These are phyloP conservation scores for Elaphomyces granulatus DNA, from an alignment of 495 filamentous ascomycete genomes.

Conservation along the genomic window DNA sequence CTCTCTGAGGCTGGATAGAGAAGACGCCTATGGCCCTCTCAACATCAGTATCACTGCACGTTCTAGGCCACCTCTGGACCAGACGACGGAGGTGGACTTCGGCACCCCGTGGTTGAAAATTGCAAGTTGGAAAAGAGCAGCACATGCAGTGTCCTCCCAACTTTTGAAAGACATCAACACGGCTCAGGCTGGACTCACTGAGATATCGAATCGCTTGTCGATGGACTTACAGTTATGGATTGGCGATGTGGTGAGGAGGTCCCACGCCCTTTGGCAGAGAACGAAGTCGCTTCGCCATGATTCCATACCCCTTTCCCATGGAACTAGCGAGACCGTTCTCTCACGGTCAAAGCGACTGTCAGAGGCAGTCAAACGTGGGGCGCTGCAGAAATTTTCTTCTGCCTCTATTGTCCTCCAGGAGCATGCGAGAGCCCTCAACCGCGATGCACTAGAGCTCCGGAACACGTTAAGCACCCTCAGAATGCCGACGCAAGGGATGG, in stretches of 20 bases:
- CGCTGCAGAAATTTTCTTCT: constrained; percentile 22
- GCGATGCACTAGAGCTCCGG: constrained; percentile 17
- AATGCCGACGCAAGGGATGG: constrained; percentile 6
- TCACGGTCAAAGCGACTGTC: constrained; percentile 27
- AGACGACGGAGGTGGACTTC: constrained; percentile 42
- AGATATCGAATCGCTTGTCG: constrained; percentile 31
- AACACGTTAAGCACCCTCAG: constrained; percentile 17
- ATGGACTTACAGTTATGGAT: constrained; percentile 36
- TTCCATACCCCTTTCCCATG: constrained; percentile 10
- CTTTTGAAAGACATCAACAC: constrained; percentile 29
- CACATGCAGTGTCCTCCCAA: constrained; percentile 26
- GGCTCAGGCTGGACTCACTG: constrained; percentile 28
- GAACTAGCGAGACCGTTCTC: constrained; percentile 16
- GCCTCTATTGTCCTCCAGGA: constrained; percentile 20
- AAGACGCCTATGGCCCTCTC: constrained; percentile 43
- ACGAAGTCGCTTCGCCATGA: constrained; percentile 18
- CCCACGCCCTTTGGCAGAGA: constrained; percentile 23
- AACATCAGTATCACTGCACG: constrained; percentile 41
- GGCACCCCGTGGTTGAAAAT: constrained; percentile 49
- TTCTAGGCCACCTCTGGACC: constrained; percentile 36
- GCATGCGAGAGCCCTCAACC: constrained; percentile 16
- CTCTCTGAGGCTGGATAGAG: constrained; percentile 38
- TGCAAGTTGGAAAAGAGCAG: constrained; percentile 41
- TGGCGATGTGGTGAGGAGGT: constrained; percentile 32
- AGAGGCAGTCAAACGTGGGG: constrained; percentile 20